A percentile compares a stretch with the other conserved stretches of the same genome.
Evolutionary conservation across 2,329 filamentous ascomycete genomes (phyloP).

Genomic region (Sporothrix mexicana): DNA sequence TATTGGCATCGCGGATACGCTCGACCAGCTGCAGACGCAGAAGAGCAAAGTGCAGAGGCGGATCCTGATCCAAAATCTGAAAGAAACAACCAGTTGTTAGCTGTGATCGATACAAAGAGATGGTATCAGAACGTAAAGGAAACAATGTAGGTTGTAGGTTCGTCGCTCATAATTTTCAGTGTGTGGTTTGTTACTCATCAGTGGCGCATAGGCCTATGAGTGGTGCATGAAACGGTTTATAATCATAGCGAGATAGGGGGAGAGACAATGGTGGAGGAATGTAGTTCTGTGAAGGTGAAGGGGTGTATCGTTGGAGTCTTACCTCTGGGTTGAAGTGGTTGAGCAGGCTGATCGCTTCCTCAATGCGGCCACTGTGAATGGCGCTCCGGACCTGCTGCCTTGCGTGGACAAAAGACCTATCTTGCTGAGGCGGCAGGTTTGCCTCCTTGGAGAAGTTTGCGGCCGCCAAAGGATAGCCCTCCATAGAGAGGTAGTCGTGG

Average conservation of each 20-base stretch:
- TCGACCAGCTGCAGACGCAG: slow-evolving; percentile 92
- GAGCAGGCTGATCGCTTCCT: slow-evolving; percentile 81
- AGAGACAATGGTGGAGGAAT: slow-evolving; percentile 30
- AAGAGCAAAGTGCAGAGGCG: slow-evolving; percentile 84
- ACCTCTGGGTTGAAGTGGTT: slow-evolving; percentile 93
- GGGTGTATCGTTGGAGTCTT: slow-evolving; percentile 49
- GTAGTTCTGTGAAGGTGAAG: background rate
- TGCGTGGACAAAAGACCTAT: slow-evolving; percentile 73
- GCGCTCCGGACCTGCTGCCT: slow-evolving; percentile 83
- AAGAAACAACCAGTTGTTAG: slow-evolving; percentile 41
- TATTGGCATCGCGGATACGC: slow-evolving; percentile 79
- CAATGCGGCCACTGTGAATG: slow-evolving; percentile 85
- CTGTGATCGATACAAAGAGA: slow-evolving; percentile 32
- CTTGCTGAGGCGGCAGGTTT: slow-evolving; percentile 77
- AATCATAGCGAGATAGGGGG: slow-evolving; percentile 75
- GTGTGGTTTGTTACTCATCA: slow-evolving; percentile 82
- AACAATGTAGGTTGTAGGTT: slow-evolving; percentile 25
- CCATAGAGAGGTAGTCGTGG: slow-evolving; percentile 94
- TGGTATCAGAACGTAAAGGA: background rate
- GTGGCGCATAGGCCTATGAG: slow-evolving; percentile 87
- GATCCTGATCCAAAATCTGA: slow-evolving; percentile 85
- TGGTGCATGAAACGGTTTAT: slow-evolving; percentile 99
- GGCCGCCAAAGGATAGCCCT: slow-evolving; percentile 91
- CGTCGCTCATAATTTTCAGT: slow-evolving; percentile 68
- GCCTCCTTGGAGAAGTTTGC: slow-evolving; percentile 94